Evolutionary conservation across 139 green algal species (phyloP).

Genomic region (Haematococcus lacustris): DNA sequence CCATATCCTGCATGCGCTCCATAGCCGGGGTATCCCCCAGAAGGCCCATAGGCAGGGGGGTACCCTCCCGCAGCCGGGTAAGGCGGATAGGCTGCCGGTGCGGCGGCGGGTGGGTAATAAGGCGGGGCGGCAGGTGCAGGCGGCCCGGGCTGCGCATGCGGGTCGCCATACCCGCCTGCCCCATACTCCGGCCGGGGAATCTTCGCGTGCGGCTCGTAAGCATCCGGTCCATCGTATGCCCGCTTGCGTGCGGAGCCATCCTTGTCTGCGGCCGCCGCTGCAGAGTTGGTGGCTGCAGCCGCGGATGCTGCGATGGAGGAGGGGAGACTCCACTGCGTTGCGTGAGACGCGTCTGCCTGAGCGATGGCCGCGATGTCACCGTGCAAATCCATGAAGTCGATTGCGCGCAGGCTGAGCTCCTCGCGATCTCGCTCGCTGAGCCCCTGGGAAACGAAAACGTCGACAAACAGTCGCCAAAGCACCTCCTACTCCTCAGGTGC

Average conservation of each 20-base stretch:
- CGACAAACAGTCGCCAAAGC: too few relatives aligned
- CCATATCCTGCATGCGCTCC: too few relatives aligned
- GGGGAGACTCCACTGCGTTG: slow-evolving; percentile 38
- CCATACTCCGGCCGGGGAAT: background rate
- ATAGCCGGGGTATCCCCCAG: too few relatives aligned
- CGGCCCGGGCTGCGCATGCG: background rate
- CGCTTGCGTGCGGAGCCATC: background rate
- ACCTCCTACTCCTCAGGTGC: background rate
- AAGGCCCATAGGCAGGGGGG: too few relatives aligned
- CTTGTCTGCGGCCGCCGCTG: background rate
- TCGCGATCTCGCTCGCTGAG: slow-evolving; percentile 46
- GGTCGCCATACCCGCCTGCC: background rate
- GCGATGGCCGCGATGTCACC: slow-evolving; percentile 13
- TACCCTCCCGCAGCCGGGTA: background rate
- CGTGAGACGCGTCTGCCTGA: slow-evolving; percentile 25
- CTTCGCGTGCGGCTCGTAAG: background rate
- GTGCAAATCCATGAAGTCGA: slow-evolving; percentile 57
- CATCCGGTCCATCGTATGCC: background rate
- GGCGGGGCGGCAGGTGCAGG: background rate
- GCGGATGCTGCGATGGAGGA: slow-evolving; percentile 15
- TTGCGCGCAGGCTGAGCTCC: slow-evolving; percentile 35
- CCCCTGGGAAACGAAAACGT: background rate
- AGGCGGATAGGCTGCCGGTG: background rate
- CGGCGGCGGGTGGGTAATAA: background rate
- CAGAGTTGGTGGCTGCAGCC: slow-evolving; percentile 7